Evolutionary conservation across 164 flowering plant species (phyloP).

Genomic region (Stephania japonica): DNA sequence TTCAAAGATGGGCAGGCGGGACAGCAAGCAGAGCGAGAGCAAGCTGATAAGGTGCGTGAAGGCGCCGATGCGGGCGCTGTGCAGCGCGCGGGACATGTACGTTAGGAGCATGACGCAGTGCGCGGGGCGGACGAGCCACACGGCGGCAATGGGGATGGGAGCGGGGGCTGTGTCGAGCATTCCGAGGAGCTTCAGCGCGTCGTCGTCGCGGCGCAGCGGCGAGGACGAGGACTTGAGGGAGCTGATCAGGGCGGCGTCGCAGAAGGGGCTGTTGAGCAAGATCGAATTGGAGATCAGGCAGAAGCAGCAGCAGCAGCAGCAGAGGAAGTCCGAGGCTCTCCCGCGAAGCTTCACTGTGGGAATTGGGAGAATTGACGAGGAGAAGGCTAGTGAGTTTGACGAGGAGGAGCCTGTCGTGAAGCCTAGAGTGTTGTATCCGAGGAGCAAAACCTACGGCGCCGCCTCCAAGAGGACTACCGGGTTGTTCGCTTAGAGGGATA

Average conservation of each 20-base stretch:
- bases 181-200: slow-evolving; percentile 41
- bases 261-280: slow-evolving; percentile 19
- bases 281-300: slow-evolving; percentile 7
- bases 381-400: slow-evolving; percentile 40
- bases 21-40: slow-evolving; percentile 10
- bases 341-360: slow-evolving; percentile 42
- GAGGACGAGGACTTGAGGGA: slow-evolving; percentile 40
- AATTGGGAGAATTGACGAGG: slow-evolving; percentile 67
- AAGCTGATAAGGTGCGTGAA: slow-evolving; percentile 20
- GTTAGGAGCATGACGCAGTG: slow-evolving; percentile 30
- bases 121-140: slow-evolving; percentile 19
- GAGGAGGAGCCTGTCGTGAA: slow-evolving; percentile 22
- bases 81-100: slow-evolving; percentile 37
- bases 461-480: slow-evolving; percentile 11
- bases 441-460: slow-evolving; percentile 48
- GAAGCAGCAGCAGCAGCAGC: slow-evolving; percentile 3
- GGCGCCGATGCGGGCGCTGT: slow-evolving; percentile 33
- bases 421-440: slow-evolving; percentile 18
- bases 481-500: neutral
- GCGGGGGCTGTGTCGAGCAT: slow-evolving; percentile 15
- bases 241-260: slow-evolving; percentile 36
- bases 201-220: slow-evolving; percentile 16
- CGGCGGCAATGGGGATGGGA: slow-evolving; percentile 14
- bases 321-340: neutral
- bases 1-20: slow-evolving; percentile 14